These are phyloP conservation scores for Sarocladiaceae sp. DNA, from an alignment of 2,329 filamentous ascomycete species.

Conservation along the genomic window DNA sequence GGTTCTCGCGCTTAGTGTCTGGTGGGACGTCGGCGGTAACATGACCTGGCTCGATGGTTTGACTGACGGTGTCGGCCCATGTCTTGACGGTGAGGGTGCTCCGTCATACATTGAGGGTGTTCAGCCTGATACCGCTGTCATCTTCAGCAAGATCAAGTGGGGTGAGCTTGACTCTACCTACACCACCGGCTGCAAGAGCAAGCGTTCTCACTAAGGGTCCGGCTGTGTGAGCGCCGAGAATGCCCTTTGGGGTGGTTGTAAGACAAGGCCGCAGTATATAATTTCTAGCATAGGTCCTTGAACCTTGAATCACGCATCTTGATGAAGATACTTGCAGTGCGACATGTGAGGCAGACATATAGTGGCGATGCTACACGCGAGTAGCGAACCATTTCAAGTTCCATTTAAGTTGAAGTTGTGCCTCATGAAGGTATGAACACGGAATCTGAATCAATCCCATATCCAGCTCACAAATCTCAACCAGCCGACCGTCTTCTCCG, in stretches of 20 bases:
- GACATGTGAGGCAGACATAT: no score
- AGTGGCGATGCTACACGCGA: no score
- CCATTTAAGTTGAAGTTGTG: no score
- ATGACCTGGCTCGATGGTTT: conserved; percentile 51
- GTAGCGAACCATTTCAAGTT: no score
- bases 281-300: no score
- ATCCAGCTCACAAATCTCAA: conserved; percentile 6
- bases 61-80: conserved; percentile 40
- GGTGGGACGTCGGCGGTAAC: conserved; percentile 46
- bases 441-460: conserved; percentile 7
- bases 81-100: conserved; percentile 47
- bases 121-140: conserved; percentile 44
- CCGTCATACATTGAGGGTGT: conserved; percentile 42
- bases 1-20: conserved; percentile 49
- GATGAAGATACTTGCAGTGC: no score
- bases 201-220: no score
- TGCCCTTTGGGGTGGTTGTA: no score
- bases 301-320: no score
- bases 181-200: conserved; percentile 9
- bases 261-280: no score
- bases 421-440: no score
- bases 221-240: no score
- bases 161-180: conserved; percentile 57
- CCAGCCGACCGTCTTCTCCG: background rate
- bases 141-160: conserved; percentile 54